phyloP scores from a whole-genome alignment of 352 stramenopile genomes.

The Sclerospora graminicola region DNA sequence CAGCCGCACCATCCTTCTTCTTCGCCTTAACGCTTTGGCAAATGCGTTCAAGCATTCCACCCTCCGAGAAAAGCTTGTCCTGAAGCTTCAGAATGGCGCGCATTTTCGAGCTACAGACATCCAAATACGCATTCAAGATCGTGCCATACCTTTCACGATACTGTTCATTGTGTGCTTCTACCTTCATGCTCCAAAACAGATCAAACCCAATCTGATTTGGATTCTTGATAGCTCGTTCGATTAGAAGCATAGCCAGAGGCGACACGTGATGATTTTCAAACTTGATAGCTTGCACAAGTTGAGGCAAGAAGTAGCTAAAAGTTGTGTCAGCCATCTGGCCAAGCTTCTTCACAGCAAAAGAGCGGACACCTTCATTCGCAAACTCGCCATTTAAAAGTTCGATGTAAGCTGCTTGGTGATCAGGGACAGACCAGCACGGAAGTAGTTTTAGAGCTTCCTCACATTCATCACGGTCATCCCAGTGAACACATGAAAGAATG shows the following conservation, averaged over 20 bases:
- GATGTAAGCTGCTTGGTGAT: constrained; percentile 74
- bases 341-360: constrained; percentile 74
- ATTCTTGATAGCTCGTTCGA: constrained; percentile 85
- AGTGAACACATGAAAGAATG: constrained; percentile 73
- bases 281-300: constrained; percentile 86
- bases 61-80: constrained; percentile 72
- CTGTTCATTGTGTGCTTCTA: constrained; percentile 76
- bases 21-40: constrained; percentile 80
- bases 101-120: constrained; percentile 87
- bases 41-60: constrained; percentile 73
- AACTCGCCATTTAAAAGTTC: constrained; percentile 78
- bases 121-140: constrained; percentile 73
- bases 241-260: constrained; percentile 59
- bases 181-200: constrained; percentile 87
- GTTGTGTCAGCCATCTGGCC: constrained; percentile 76
- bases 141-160: constrained; percentile 74
- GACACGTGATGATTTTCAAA: constrained; percentile 83
- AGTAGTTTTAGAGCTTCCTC: constrained; percentile 64
- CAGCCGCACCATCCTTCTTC: constrained; percentile 62
- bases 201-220: constrained; percentile 84
- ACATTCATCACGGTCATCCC: constrained; percentile 58
- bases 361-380: constrained; percentile 53
- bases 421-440: constrained; percentile 51
- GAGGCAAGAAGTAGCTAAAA: constrained; percentile 82
- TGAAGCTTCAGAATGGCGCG: constrained; percentile 87